Base-by-base conservation (phyloP, 495 filamentous ascomycete genomes). In the Xylaria curta region DNA sequence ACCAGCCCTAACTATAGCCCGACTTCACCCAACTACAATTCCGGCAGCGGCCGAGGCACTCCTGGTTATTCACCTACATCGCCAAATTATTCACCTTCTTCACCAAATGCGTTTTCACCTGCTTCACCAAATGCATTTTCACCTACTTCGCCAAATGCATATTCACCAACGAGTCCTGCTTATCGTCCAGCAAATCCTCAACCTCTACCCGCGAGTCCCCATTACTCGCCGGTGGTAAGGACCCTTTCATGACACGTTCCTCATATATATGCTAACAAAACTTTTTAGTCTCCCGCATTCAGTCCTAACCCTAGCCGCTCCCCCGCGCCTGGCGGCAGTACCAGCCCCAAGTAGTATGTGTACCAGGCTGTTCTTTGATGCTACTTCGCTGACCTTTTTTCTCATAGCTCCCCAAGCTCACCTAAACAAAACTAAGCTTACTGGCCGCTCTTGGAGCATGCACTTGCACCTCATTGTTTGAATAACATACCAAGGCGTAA, bases 81-180 rank as follows among this genome's bases (percentile, higher is more conserved):
- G 59, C 28, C 28, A 31, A 31, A 3, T 3, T 31, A 31, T 31
- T 91, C 89, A 69, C 92, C 92, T 31, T 1, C 28, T 31, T 31
- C 28, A 3, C 93, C 93, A 38, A 88, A 83, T 36, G 28, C 28
- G 3, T 91, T 87, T 83, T 91, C 89, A 69, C 92, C 92, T 31
- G 3, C 28, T 31, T 31, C 28, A 3, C 93, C 93, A 38, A 88
- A 83, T 36, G 28, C 28, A 31, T 91, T 87, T 83, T 91, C 89
- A 69, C 90, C 91, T 2, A 90, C 89, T 24, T 91, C 89, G 19
- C 91, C 91, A 6, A 87, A 89, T 74, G 88, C 87, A 9, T 94
- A 94, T 78, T 93, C 91, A 53, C 92, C 92, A 9, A 94, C 92
- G 47, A 93, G 91, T 72, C 93, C 93, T 33, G 19, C 9, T 8